Base-by-base conservation (phyloP, 768 basidiomycete species). In the Gelatoporia subvermispora region DNA sequence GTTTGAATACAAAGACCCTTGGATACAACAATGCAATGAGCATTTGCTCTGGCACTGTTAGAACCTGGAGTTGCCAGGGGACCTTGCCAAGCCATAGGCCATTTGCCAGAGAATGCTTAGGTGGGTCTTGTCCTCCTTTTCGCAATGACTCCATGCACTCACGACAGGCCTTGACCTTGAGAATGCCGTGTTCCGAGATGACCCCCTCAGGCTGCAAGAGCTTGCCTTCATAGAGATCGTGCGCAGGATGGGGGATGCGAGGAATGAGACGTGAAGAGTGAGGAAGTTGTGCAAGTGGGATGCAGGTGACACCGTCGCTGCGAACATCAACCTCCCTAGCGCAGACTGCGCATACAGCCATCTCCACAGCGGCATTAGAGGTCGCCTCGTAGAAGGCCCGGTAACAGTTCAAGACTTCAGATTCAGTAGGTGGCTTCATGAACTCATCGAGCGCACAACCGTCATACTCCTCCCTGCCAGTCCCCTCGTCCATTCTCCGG, bases 31-130 rank as follows among this genome's bases (percentile, higher is more conserved):
- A 59, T 0, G 63, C 53, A 8, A 75, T 60, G 0, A 75, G 60
- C 4, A 72, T 47, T 43, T 66, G 67, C 51, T 75, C 71, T 0
- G 69, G 57, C 18, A 73, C 44, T 0, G 71, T 70, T 1, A 75
- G 50, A 1, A 37, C 20, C 13, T 56, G 23, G 0, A 72, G 51
- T 23, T 65, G 51, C 34, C 43, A 52, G 0, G 71, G 72, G 3
- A 65, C 43, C 0, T 49, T 7, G 8, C 72, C 72, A 17, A 72
- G 60, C 72, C 71, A 75, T 28, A 74, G 39, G 8, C 61, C 56
- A 45, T 73, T 75, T 5, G 68, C 63, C 1, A 67, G 51, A 0
- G 65, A 35, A 20, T n/a, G 37, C 20, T 16, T n/a, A 5, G 37
- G 37, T 38, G 37, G 37, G 37, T 20, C 16, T n/a, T 38, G 37